Conservation (phyloP, 2,329 filamentous ascomycete genomes). For the Claviceps paspali region DNA sequence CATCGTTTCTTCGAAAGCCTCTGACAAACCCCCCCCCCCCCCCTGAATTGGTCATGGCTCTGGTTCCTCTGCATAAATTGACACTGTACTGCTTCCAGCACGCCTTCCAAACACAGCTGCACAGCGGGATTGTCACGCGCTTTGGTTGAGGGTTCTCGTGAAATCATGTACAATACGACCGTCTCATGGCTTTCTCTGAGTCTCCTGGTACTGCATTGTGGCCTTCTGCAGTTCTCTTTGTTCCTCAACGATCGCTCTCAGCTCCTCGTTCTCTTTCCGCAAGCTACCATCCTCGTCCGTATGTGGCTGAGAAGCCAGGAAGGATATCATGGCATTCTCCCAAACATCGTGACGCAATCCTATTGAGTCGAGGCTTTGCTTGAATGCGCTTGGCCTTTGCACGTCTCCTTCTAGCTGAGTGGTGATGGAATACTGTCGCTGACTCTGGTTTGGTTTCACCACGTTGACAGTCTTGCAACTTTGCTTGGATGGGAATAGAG, state of each 20-base stretch:
- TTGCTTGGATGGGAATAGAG: constrained; percentile 32
- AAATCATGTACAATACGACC: not conserved
- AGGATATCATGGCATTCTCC: constrained; percentile 11
- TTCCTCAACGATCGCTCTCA: constrained; percentile 29
- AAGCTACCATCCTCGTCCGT: constrained; percentile 9
- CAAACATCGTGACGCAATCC: constrained; percentile 36
- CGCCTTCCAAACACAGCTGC: too few relatives aligned
- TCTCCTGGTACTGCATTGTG: constrained; percentile 4
- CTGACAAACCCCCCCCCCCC: too few relatives aligned
- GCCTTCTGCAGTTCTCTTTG: constrained; percentile 18
- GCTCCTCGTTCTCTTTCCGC: constrained; percentile 26
- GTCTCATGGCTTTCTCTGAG: constrained; percentile 1
- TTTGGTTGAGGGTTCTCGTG: not conserved
- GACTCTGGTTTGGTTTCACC: constrained; percentile 64
- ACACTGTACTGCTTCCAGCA: too few relatives aligned
- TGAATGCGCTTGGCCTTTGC: constrained; percentile 26
- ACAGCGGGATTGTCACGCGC: not conserved
- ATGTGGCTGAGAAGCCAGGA: not conserved
- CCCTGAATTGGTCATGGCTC: too few relatives aligned
- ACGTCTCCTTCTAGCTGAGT: constrained; percentile 41
- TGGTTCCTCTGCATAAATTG: too few relatives aligned
- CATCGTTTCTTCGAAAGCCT: too few relatives aligned
- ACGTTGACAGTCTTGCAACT: constrained; percentile 42
- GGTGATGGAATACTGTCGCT: constrained; percentile 49
- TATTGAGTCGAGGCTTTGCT: constrained; percentile 26